A percentile compares a stretch with the other conserved stretches of the same genome.
These are phyloP conservation scores for Inga laurina DNA, from an alignment of 306 rosid genomes.

Conservation along the genomic window DNA sequence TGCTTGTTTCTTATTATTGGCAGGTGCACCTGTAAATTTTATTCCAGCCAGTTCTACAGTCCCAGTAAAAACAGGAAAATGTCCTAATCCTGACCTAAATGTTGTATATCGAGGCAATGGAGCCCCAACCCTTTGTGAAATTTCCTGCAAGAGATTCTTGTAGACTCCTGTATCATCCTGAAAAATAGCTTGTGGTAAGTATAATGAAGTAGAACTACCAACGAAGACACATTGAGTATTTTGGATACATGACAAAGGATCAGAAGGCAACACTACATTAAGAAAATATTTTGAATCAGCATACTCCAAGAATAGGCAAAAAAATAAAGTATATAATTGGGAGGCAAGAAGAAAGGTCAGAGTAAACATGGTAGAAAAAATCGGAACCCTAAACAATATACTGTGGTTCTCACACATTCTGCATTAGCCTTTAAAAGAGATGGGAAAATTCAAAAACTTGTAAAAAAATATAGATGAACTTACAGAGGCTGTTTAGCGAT, in stretches of 20 bases:
- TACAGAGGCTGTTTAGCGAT: too few species aligned
- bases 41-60: constrained; percentile 92
- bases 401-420: too few species aligned
- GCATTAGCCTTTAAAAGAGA: too few species aligned
- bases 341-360: too few species aligned
- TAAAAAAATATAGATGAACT: too few species aligned
- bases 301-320: background rate
- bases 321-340: too few species aligned
- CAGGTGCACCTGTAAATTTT: constrained; percentile 92
- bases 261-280: background rate
- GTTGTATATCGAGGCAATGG: constrained; percentile 95
- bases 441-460: too few species aligned
- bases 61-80: constrained; percentile 95
- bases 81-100: constrained; percentile 95
- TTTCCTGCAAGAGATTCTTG: constrained; percentile 97
- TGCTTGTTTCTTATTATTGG: constrained; percentile 97
- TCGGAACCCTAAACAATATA: too few species aligned
- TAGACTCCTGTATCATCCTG: constrained; percentile 99
- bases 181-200: background rate
- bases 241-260: background rate
- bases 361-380: too few species aligned
- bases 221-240: background rate
- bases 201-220: background rate
- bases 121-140: constrained; percentile 96
- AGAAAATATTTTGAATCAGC: background rate